A percentile compares a stretch with the other conserved stretches of the same genome.
phyloP scores from a whole-genome alignment of 176 grass and related monocot genomes.

The Cenchrus purpureus region DNA sequence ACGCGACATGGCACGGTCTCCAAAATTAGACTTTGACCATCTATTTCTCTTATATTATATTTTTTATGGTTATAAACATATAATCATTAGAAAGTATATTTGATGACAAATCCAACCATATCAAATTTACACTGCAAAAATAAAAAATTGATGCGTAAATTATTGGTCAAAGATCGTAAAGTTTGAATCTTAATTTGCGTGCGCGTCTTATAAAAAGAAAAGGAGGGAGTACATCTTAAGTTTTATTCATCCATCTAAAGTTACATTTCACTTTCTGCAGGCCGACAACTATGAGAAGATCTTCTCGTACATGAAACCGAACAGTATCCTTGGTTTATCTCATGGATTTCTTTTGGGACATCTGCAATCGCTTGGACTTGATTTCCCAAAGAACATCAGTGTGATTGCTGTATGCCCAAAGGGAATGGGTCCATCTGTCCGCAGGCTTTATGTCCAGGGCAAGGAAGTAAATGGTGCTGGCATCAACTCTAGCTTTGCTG shows the following conservation, averaged over 20 bases:
- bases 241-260: conserved; percentile 7
- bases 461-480: conserved; percentile 90
- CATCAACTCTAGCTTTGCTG: conserved; percentile 89
- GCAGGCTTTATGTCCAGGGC: conserved; percentile 85
- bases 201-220: too few relatives aligned
- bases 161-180: too few relatives aligned
- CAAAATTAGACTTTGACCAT: too few relatives aligned
- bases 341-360: conserved; percentile 89
- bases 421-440: conserved; percentile 87
- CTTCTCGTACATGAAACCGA: conserved; percentile 87
- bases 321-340: conserved; percentile 81
- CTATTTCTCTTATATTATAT: too few relatives aligned
- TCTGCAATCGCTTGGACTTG: conserved; percentile 66
- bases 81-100: too few relatives aligned
- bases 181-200: too few relatives aligned
- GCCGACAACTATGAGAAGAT: conserved; percentile 90
- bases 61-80: too few relatives aligned
- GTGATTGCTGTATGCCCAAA: conserved; percentile 91
- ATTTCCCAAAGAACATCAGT: conserved; percentile 85
- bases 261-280: conserved; percentile 32
- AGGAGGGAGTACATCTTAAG: neutral
- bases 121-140: too few relatives aligned
- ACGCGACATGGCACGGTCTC: too few relatives aligned
- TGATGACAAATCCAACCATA: too few relatives aligned
- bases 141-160: too few relatives aligned